Base-by-base conservation (phyloP, 2,329 filamentous ascomycete species). In the Cladosporium sp. region DNA sequence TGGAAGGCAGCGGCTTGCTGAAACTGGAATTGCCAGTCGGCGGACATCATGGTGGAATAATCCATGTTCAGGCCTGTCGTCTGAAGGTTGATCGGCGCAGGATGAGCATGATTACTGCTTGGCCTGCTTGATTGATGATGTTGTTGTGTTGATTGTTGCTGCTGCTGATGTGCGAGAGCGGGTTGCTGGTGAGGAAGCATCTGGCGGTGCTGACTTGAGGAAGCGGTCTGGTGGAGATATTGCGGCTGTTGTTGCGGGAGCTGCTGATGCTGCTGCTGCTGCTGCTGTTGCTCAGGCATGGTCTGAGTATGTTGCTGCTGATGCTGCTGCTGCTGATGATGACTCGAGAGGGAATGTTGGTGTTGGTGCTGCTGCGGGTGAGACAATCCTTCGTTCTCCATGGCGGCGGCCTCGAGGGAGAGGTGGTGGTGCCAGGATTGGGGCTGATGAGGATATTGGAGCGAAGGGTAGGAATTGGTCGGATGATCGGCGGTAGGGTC, bases 1-100 rank as follows among this genome's bases (percentile, higher is more conserved):
- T 51, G 49, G 25, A 39, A 43, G 33, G 41, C 40, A 29, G 51
- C 47, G 19, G 51, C 47, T 48, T 54, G 57, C 57, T 66, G 50
- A 58, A 73, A 62, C 55, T 72, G 71, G 58, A 70, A 73, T 45
- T 67, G 65, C 72, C 72, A 75, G 54, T 69, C 67, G 27, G 63
- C 63, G 19, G 63, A 57, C 33, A 68, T 56, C 57, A 67, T 59
- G 46, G 43, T 59, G 30, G 62, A 53, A 38, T 65, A 67, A 43
- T 63, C 62, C 49, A 66, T 57, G 50, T 66, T 60, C 52, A 67
- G 57, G 39, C 56, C 55, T 20, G 56, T 49, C n/a, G 63, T 57
- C 43, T 64, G 62, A 25, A 66, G 55, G 50, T 53, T 57, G 50
- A 62, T 55, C 20, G 62, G 52, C 54, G 62, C 55, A 49, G n/a